Conservation (phyloP, 148 eudicot genomes). For the Oxyria digyna region DNA sequence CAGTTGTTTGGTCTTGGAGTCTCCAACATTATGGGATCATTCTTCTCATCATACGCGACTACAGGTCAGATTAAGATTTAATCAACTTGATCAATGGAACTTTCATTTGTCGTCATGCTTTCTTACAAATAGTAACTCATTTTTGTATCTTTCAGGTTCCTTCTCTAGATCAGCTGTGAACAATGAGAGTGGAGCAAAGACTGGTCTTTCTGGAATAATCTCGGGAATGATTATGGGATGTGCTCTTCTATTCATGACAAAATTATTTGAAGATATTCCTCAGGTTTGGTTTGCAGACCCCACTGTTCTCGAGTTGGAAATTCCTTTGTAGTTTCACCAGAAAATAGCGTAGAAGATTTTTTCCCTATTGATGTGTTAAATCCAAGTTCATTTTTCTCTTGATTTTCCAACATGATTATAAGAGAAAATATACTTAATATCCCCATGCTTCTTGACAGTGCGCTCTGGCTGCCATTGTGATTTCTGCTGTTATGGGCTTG, state of each 20-base stretch:
- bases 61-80: conserved; percentile 2
- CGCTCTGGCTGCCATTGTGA: conserved; percentile 95
- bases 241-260: conserved; percentile 79
- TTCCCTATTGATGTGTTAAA: neutral
- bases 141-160: conserved; percentile 43
- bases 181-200: conserved; percentile 98
- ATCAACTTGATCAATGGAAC: neutral
- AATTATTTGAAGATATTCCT: conserved; percentile 81
- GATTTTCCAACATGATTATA: conserved; percentile 13
- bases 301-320: neutral
- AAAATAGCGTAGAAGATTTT: neutral
- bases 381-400: neutral
- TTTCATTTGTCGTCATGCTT: neutral
- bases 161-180: conserved; percentile 98
- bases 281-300: conserved; percentile 40
- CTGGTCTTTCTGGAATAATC: conserved; percentile 81
- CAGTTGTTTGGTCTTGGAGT: conserved; percentile 14
- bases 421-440: neutral
- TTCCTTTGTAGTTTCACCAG: neutral
- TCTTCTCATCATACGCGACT: conserved; percentile 6
- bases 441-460: conserved; percentile 43
- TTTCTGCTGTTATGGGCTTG: conserved; percentile 96
- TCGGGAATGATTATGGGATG: conserved; percentile 80
- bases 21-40: conserved; percentile 8
- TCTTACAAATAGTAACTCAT: neutral